Percentiles rank a stretch among this genome's conserved stretches.
Conservation (phyloP, 768 basidiomycete genomes). For the Tremella fuciformis region DNA sequence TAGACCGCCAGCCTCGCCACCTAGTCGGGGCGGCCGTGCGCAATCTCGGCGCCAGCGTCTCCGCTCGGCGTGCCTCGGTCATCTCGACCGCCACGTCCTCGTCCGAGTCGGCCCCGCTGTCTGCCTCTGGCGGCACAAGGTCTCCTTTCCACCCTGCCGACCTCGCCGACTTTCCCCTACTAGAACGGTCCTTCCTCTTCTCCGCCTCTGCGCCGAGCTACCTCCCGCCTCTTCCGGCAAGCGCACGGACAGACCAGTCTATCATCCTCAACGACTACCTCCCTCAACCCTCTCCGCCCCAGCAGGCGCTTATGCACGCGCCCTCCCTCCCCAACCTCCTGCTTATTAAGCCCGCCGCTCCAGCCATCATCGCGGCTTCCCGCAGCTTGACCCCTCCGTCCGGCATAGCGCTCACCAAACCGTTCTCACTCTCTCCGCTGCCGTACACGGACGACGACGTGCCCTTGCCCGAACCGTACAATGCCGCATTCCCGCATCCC, state of each 20-base stretch:
- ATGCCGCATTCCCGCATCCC: slow-evolving; percentile 42
- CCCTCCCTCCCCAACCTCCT: background rate
- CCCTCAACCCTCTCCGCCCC: background rate
- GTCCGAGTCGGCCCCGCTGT: too few species aligned
- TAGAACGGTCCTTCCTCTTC: background rate
- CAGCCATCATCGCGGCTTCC: background rate
- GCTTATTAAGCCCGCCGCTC: slow-evolving; percentile 1
- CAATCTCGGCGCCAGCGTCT: background rate
- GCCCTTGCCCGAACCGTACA: slow-evolving; percentile 40
- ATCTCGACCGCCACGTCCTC: too few species aligned
- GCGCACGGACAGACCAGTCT: background rate
- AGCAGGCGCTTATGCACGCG: background rate
- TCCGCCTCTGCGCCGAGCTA: slow-evolving; percentile 1
- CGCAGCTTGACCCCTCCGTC: slow-evolving; percentile 4
- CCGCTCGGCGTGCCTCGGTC: too few species aligned
- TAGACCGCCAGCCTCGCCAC: background rate
- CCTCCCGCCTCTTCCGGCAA: background rate
- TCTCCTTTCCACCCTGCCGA: too few species aligned
- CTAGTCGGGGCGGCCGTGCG: background rate
- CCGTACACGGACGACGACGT: slow-evolving; percentile 32
- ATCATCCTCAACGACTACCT: background rate
- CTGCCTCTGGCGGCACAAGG: too few species aligned
- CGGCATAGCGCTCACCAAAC: slow-evolving; percentile 21
- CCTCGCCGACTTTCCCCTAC: background rate
- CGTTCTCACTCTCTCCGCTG: slow-evolving; percentile 27